These are phyloP conservation scores for Anisodus tanguticus DNA, from an alignment of 257 asterid species.

Conservation along the genomic window DNA sequence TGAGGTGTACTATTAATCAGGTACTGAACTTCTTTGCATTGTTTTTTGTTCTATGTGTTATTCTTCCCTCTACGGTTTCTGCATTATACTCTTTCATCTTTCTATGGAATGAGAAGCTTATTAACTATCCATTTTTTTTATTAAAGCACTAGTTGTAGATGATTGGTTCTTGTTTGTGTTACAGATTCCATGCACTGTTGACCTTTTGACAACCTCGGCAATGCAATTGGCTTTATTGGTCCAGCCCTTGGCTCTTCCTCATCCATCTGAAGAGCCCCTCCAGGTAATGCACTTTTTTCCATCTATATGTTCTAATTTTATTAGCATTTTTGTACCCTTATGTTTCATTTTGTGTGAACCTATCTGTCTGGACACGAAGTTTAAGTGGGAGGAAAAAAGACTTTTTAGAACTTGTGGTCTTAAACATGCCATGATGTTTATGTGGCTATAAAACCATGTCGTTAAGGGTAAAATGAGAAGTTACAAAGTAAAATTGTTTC, in stretches of 20 bases:
- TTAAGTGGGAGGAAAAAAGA: not conserved
- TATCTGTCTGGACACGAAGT: not conserved
- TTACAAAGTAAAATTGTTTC: not conserved
- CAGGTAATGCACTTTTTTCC: constrained; percentile 59
- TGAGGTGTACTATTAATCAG: constrained; percentile 97
- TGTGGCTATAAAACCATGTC: not conserved
- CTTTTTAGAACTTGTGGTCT: not conserved
- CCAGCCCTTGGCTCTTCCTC: constrained; percentile 97
- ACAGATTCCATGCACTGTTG: constrained; percentile 94
- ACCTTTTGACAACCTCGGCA: constrained; percentile 91
- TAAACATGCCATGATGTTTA: constrained; percentile 4
- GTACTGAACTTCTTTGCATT: constrained; percentile 33
- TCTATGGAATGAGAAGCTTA: constrained; percentile 23
- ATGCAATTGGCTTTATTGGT: constrained; percentile 96
- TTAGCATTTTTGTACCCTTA: constrained; percentile 10
- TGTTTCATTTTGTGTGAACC: not conserved
- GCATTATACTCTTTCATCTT: constrained; percentile 34
- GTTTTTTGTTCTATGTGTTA: constrained; percentile 35
- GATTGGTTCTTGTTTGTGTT: constrained; percentile 17
- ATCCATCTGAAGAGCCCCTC: constrained; percentile 96
- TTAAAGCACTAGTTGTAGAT: not conserved
- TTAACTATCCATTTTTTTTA: not conserved
- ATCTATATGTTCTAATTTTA: constrained; percentile 6
- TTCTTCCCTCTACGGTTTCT: constrained; percentile 33
- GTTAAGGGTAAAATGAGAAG: not conserved